Evolutionary conservation across 1,284 basidiomycete genomes (phyloP).

Genomic region (Rhodotorula sp.): DNA sequence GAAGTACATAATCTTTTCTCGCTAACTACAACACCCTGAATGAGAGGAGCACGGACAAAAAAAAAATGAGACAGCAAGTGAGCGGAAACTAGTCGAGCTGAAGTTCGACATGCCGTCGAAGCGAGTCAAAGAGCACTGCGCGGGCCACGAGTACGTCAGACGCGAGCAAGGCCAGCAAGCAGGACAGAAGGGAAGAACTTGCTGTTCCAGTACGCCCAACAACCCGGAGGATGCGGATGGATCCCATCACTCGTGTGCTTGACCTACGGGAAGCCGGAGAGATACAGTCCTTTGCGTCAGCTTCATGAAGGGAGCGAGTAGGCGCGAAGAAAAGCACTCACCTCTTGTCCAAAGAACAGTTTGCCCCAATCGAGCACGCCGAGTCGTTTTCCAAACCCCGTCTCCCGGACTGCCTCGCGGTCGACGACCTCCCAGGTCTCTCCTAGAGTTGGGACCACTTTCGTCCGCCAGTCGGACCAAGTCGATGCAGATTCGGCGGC

Average conservation of each 20-base stretch:
- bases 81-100: not conserved
- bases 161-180: not conserved
- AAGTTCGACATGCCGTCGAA: not conserved
- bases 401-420: not conserved
- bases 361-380: slow-evolving; percentile 5
- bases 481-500: not conserved
- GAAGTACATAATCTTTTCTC: no score
- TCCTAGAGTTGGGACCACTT: not conserved
- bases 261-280: not conserved
- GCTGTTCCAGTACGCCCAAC: slow-evolving; percentile 2
- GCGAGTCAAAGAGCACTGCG: not conserved
- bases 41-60: no score
- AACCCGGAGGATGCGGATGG: not conserved
- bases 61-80: no score
- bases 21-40: no score
- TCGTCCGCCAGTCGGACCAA: not conserved
- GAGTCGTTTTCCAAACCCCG: not conserved
- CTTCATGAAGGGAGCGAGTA: not conserved
- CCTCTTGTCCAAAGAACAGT: not conserved
- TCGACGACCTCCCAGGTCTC: not conserved
- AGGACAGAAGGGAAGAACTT: not conserved
- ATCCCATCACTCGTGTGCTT: not conserved
- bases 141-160: not conserved
- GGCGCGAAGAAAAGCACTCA: not conserved
- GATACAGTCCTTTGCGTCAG: not conserved